Evolutionary conservation across 2,329 filamentous ascomycete species (phyloP).

Genomic region (Fusarium sp.): DNA sequence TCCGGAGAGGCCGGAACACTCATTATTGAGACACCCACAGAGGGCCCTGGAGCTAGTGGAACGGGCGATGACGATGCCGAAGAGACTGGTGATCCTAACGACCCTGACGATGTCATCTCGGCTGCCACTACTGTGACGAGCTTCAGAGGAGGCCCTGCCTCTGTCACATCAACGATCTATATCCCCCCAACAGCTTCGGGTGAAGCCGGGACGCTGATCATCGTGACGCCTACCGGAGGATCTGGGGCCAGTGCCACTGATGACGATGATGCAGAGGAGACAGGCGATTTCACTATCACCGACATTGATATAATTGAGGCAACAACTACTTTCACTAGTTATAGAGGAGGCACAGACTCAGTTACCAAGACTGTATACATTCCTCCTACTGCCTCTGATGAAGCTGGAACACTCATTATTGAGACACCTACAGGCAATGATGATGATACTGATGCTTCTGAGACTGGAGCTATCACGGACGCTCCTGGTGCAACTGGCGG

Average conservation of each 20-base stretch:
- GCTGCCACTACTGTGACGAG: not conserved
- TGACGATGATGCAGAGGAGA: not conserved
- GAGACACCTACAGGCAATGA: conserved; percentile 1
- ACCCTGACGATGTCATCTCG: not conserved
- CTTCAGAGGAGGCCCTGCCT: not conserved
- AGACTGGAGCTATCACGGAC: not conserved
- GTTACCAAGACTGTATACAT: conserved; percentile 4
- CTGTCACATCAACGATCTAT: not conserved
- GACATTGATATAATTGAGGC: not conserved
- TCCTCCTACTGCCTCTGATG: not conserved
- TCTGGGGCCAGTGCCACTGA: not conserved
- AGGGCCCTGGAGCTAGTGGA: not conserved
- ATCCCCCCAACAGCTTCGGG: not conserved
- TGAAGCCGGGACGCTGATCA: conserved; percentile 2
- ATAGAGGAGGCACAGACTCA: not conserved
- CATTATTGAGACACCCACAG: not conserved
- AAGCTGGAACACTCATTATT: conserved; percentile 5
- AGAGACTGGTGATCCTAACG: not conserved
- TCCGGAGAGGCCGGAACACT: conserved; percentile 7
- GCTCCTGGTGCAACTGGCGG: not conserved
- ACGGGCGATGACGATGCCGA: not conserved
- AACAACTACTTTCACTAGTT: not conserved
- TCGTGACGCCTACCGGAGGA: not conserved
- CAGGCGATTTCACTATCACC: rapidly evolving
- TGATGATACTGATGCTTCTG: rapidly evolving